A percentile compares a stretch with the other conserved stretches of the same genome.
phyloP scores from a whole-genome alignment of 2,329 filamentous ascomycete species.

The Paecilomyces sp. region DNA sequence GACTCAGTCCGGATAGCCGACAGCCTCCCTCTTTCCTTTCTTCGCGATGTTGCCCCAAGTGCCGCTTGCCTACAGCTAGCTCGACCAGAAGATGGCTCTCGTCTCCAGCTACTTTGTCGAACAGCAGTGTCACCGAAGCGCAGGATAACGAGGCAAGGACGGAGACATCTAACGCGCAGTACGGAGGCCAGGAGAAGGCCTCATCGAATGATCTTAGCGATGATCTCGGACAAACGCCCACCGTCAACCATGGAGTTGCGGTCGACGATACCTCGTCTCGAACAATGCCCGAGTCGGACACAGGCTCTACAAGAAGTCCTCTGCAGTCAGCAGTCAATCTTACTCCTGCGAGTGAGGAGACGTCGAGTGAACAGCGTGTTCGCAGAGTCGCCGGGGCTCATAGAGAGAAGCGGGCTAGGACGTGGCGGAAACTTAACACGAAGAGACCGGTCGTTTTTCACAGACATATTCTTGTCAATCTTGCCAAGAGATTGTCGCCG shows the following conservation, averaged over 20 bases:
- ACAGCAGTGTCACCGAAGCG: background rate
- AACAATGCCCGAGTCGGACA: background rate
- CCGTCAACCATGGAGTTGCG: background rate
- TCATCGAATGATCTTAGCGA: background rate
- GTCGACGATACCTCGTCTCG: background rate
- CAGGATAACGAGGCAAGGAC: background rate
- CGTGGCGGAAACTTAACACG: background rate
- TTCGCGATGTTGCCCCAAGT: background rate
- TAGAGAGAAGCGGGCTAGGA: background rate
- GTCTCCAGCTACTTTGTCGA: background rate
- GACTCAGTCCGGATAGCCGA: background rate
- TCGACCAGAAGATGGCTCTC: background rate
- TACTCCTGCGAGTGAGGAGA: background rate
- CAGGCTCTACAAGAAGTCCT: background rate
- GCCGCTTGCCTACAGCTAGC: background rate
- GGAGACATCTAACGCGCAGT: background rate
- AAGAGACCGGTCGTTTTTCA: background rate
- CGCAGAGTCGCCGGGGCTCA: background rate
- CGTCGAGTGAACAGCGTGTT: background rate
- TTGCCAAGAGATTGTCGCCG: constrained; percentile 10
- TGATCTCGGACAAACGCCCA: background rate
- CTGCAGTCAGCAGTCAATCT: background rate
- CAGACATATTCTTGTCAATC: background rate
- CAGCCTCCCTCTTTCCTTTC: background rate
- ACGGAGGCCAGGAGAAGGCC: no score